Evolutionary conservation across 1,284 basidiomycete species (phyloP).

Genomic region (Puccinia coronata): DNA sequence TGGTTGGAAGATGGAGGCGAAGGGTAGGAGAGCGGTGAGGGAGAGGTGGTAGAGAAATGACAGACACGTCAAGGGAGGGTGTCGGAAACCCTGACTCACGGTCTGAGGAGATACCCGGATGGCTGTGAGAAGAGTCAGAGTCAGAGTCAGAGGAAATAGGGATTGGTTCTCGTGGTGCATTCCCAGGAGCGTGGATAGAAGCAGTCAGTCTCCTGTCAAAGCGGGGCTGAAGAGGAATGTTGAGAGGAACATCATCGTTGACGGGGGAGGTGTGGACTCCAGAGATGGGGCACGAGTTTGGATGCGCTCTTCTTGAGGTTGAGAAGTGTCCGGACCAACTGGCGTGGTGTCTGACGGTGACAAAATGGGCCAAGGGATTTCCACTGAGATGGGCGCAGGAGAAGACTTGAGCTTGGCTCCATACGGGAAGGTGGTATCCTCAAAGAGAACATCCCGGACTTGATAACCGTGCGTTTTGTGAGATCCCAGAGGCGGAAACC

Average conservation of each 20-base stretch:
- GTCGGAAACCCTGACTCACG: not conserved
- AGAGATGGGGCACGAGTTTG: not conserved
- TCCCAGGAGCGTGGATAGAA: constrained; percentile 9
- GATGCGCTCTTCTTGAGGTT: no score
- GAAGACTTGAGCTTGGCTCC: no score
- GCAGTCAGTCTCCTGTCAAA: constrained; percentile 7
- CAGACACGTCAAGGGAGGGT: not conserved
- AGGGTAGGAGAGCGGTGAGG: not conserved
- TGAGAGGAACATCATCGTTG: not conserved
- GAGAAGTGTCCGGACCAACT: no score
- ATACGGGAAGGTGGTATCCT: not conserved
- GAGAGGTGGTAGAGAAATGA: not conserved
- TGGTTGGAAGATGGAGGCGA: not conserved
- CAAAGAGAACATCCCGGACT: constrained; percentile 24
- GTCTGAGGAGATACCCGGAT: not conserved
- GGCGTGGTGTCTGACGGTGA: no score
- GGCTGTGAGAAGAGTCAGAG: not conserved
- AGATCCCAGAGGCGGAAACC: not conserved
- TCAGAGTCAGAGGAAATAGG: not conserved
- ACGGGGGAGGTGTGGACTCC: not conserved
- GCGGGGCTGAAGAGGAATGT: not conserved
- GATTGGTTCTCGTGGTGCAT: not conserved
- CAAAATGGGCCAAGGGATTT: not conserved
- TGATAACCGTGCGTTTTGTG: not conserved
- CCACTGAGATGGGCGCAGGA: not conserved